A percentile compares a stretch with the other conserved stretches of the same genome.
Conservation (phyloP, 371 early-diverging fungal genomes). For the Haplosporangium sp. region DNA sequence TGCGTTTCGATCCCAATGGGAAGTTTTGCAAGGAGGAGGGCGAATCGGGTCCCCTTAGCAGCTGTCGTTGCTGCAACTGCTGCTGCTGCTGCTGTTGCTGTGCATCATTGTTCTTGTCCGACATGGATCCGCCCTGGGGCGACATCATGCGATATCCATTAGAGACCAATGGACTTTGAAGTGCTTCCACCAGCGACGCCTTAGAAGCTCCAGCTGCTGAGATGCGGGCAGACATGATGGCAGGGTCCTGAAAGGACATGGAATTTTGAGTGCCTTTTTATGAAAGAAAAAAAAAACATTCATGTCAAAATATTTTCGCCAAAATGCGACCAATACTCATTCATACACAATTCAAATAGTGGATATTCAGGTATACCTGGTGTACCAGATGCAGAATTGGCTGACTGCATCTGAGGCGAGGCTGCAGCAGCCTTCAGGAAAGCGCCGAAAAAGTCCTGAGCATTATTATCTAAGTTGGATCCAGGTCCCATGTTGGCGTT, state of each 20-base stretch:
- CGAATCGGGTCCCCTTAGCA: conserved; percentile 14
- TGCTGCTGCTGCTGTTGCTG: not conserved
- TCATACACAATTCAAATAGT: too few species aligned
- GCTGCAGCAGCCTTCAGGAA: conserved; percentile 77
- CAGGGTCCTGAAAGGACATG: conserved; percentile 73
- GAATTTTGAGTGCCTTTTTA: conserved; percentile 11
- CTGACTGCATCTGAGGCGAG: conserved; percentile 17
- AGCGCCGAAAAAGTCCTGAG: conserved; percentile 77
- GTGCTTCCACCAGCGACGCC: conserved; percentile 31
- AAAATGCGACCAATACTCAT: not conserved
- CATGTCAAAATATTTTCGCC: not conserved
- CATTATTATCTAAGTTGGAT: conserved; percentile 51
- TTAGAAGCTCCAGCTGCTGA: conserved; percentile 38
- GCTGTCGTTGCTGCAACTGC: not conserved
- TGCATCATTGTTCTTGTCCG: conserved; percentile 5
- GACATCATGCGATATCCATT: conserved; percentile 29
- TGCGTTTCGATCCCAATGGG: conserved; percentile 49
- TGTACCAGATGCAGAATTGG: not conserved
- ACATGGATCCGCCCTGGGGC: conserved; percentile 12
- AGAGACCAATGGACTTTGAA: conserved; percentile 22
- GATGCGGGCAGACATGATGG: conserved; percentile 73
- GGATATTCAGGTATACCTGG: conserved; percentile 8
- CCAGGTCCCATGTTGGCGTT: not conserved
- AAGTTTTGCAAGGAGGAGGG: conserved; percentile 42
- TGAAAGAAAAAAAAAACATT: not conserved